Conservation (phyloP, 2,329 filamentous ascomycete species). For the Remersonia thermophila region DNA sequence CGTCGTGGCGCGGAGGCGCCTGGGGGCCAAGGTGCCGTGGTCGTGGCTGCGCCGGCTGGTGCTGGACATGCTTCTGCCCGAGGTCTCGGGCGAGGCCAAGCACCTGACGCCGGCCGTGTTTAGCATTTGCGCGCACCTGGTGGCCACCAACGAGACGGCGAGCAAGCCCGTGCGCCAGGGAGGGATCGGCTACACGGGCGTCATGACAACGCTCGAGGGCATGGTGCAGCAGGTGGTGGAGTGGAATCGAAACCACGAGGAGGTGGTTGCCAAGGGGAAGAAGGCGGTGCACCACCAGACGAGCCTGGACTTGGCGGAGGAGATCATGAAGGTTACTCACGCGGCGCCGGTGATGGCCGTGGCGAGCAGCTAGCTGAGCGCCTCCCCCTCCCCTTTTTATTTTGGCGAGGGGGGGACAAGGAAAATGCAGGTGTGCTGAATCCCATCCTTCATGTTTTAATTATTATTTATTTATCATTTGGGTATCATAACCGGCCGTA, state of each 20-base stretch:
- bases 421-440: too few species aligned
- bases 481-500: conserved; percentile 6
- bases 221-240: conserved; percentile 29
- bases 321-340: conserved; percentile 21
- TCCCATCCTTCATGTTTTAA: too few species aligned
- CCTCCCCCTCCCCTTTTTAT: not conserved
- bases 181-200: conserved; percentile 27
- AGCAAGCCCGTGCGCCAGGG: conserved; percentile 23
- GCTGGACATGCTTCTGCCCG: conserved; percentile 21
- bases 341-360: conserved; percentile 3
- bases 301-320: conserved; percentile 27
- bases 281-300: conserved; percentile 23
- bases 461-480: too few species aligned
- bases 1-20: conserved; percentile 17
- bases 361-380: not conserved
- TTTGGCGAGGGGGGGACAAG: too few species aligned
- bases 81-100: conserved; percentile 22
- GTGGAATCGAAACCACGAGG: conserved; percentile 31
- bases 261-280: conserved; percentile 7
- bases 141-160: conserved; percentile 23
- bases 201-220: conserved; percentile 28
- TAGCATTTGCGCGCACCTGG: conserved; percentile 28
- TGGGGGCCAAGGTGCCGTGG: conserved; percentile 4
- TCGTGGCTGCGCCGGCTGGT: conserved; percentile 11
- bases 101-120: conserved; percentile 29